phyloP scores from a whole-genome alignment of 768 basidiomycete species.

The Paxillus rubicundulus region DNA sequence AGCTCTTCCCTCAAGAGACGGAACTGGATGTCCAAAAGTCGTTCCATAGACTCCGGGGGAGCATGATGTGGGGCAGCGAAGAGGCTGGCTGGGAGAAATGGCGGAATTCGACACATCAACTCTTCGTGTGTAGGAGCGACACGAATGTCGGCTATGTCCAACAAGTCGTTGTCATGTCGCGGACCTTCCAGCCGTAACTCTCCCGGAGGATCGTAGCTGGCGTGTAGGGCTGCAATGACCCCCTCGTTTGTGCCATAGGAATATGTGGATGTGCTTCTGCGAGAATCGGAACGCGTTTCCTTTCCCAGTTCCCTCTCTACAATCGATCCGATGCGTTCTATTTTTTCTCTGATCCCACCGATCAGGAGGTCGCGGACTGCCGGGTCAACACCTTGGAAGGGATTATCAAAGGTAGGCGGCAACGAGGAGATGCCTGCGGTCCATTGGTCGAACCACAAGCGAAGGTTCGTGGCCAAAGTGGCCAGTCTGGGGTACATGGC shows the following conservation, averaged over 20 bases:
- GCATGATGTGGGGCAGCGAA: slow-evolving; percentile 62
- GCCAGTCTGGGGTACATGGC: slow-evolving; percentile 44
- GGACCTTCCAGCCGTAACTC: slow-evolving; percentile 44
- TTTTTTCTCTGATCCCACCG: slow-evolving; percentile 26
- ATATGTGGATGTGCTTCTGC: not conserved
- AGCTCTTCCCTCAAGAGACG: slow-evolving; percentile 72
- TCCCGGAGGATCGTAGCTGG: slow-evolving; percentile 57
- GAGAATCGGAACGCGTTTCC: slow-evolving; percentile 23
- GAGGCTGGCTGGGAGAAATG: slow-evolving; percentile 63
- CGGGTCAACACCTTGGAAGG: slow-evolving; percentile 31
- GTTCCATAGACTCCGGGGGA: slow-evolving; percentile 56
- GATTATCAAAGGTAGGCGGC: slow-evolving; percentile 46
- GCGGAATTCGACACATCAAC: slow-evolving; percentile 44
- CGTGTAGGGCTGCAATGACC: slow-evolving; percentile 37
- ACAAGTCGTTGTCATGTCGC: slow-evolving; percentile 68
- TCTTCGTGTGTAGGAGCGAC: slow-evolving; percentile 71
- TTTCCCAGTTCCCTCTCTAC: slow-evolving; percentile 49
- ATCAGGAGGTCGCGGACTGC: slow-evolving; percentile 39
- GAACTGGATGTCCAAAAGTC: slow-evolving; percentile 71
- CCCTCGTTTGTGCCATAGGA: slow-evolving; percentile 28
- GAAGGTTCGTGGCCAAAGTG: slow-evolving; percentile 41
- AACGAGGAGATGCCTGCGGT: slow-evolving; percentile 33
- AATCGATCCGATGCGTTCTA: slow-evolving; percentile 40
- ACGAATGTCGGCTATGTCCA: slow-evolving; percentile 55
- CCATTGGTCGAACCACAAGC: slow-evolving; percentile 50